Evolutionary conservation across 2,329 filamentous ascomycete species (phyloP), one percentile per base, ranked within the genome.

Genomic region (Chaetomium olivaceum): DNA sequence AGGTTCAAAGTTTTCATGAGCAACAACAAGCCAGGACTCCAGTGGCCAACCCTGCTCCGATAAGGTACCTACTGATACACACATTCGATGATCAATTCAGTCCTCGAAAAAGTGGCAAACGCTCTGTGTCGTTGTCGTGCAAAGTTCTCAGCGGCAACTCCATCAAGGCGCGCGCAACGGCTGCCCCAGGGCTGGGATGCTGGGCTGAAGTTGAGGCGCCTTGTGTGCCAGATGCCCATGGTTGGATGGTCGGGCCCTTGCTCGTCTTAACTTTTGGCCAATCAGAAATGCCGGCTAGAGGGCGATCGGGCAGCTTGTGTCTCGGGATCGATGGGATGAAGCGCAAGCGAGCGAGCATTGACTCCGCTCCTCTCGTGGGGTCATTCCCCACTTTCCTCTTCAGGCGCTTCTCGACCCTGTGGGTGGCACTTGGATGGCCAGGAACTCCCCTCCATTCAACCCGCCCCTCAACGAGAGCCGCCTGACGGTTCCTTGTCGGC

Each of bases 241-340:
- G 33, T 48, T 43, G 39, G 39, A 43, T 43, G 39, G 36, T 19
- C n/a, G 6, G 25, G 39, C 51, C 71, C 68, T 62, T 64, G 67
- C 65, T 63, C 63, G 67, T 67, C 64, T 46, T 50, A 58, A 48
- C 9, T 64, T n/a, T n/a, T 23, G 46, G 43, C 71, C 68, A 73
- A 73, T 73, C 62, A 68, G 23, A 9, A 6, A 27, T 43, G 7
- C 61, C 57, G 56, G 25, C 25, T 31, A 43, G 12, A 60, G 33
- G 71, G 33, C 71, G 71, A 73, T 73, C 71, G 55, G 64, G 66
- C 71, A 71, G 29, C 64, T 63, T 64, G 58, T 60, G 71, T 73
- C 70, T 72, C 71, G 70, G 70, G 69, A 73, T 73, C 70, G 71
- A 71, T 71, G 70, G 69, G 69, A 73, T 73, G 71, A 72, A 71